Evolutionary conservation across 2,329 filamentous ascomycete genomes (phyloP).

Genomic region (Raffaelea arxii): DNA sequence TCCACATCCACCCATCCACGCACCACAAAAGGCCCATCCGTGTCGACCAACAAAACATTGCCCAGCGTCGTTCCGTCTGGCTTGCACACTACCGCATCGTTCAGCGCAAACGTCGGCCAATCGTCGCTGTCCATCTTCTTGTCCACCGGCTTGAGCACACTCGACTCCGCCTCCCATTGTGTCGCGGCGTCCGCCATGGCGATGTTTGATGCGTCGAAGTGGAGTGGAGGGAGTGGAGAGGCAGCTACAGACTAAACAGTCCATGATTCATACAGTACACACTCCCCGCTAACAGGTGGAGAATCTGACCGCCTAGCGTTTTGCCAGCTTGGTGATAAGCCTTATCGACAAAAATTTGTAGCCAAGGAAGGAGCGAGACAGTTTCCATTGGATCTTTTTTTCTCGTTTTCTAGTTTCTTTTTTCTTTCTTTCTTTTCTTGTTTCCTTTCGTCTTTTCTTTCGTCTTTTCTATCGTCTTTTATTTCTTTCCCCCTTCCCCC

Average conservation of each 20-base stretch:
- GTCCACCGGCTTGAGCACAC: slow-evolving; percentile 25
- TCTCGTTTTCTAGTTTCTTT: not conserved
- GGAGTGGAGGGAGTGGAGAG: too few relatives aligned
- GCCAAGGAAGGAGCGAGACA: too few relatives aligned
- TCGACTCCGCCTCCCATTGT: slow-evolving; percentile 3
- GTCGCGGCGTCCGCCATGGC: not conserved
- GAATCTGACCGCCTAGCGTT: not conserved
- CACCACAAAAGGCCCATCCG: slow-evolving; percentile 51
- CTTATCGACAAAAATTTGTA: too few relatives aligned
- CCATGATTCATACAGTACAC: too few relatives aligned
- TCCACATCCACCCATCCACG: slow-evolving; percentile 48
- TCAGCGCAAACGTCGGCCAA: slow-evolving; percentile 54
- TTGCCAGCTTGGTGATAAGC: not conserved
- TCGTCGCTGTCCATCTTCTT: slow-evolving; percentile 28
- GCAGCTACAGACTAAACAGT: too few relatives aligned
- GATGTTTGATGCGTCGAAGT: not conserved
- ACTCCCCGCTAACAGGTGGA: too few relatives aligned
- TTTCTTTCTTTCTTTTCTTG: not conserved
- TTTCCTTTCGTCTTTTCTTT: not conserved
- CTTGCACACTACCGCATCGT: slow-evolving; percentile 48
- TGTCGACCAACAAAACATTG: slow-evolving; percentile 51
- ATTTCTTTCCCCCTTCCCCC: too few relatives aligned
- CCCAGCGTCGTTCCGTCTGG: slow-evolving; percentile 43
- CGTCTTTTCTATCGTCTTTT: too few relatives aligned
- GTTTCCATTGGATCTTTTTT: not conserved